Evolutionary conservation across 768 basidiomycete genomes (phyloP).

Genomic region (Suillus plorans): DNA sequence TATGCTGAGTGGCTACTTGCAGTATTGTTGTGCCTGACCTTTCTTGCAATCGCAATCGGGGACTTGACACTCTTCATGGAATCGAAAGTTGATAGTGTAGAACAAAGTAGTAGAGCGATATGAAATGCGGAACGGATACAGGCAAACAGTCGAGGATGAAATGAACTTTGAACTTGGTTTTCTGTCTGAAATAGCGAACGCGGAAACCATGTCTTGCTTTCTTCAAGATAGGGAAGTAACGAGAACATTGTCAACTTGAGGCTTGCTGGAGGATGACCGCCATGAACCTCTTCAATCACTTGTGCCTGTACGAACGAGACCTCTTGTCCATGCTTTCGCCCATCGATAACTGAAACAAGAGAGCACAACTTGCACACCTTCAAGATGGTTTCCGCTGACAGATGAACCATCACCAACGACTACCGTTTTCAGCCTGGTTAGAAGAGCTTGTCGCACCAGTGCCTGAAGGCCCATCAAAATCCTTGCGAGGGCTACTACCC

Average conservation of each 20-base stretch:
- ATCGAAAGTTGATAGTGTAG: conserved; percentile 40
- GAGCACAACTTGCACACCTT: conserved; percentile 24
- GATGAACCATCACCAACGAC: conserved; percentile 59
- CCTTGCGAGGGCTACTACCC: conserved; percentile 59
- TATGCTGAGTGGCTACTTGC: conserved; percentile 5
- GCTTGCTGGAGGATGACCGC: conserved; percentile 35
- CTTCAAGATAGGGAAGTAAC: conserved; percentile 48
- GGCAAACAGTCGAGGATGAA: conserved; percentile 54
- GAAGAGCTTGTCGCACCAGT: conserved; percentile 34
- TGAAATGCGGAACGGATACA: conserved; percentile 34
- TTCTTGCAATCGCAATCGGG: conserved; percentile 38
- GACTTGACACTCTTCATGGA: conserved; percentile 39
- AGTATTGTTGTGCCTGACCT: conserved; percentile 31
- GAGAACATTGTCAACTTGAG: conserved; percentile 53
- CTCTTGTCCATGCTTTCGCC: conserved; percentile 39
- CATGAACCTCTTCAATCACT: conserved; percentile 43
- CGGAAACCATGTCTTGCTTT: conserved; percentile 43
- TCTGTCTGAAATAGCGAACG: conserved; percentile 55
- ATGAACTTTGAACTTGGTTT: conserved; percentile 68
- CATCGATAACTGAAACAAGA: conserved; percentile 23
- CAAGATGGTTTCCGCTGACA: conserved; percentile 5
- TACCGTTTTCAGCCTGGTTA: conserved; percentile 41
- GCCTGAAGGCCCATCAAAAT: conserved; percentile 44
- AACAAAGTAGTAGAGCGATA: conserved; percentile 49
- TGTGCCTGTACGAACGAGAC: conserved; percentile 41